Evolutionary conservation across 176 grass and related monocot genomes (phyloP).

Genomic region (Musa troglodytarum): DNA sequence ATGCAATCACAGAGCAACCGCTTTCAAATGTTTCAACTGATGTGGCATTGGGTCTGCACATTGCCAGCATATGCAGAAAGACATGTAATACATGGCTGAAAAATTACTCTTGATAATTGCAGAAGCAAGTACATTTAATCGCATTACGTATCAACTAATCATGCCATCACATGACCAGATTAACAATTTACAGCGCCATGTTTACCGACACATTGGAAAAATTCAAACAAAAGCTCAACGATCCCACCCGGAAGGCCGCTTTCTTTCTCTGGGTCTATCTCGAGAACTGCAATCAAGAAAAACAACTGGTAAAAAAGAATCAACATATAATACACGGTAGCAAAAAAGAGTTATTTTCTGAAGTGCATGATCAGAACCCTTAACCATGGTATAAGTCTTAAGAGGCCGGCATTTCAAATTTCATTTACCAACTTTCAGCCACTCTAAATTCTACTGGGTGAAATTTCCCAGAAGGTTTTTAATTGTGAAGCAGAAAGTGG

Average conservation of each 20-base stretch:
- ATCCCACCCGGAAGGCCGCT: constrained; percentile 83
- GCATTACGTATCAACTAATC: background rate
- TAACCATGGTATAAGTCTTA: background rate
- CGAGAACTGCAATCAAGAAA: constrained; percentile 47
- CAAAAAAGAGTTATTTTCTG: no score
- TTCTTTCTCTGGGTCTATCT: constrained; percentile 67
- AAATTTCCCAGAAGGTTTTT: background rate
- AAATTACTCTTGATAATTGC: no score
- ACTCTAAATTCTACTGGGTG: no score
- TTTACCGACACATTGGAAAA: background rate
- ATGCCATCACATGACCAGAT: background rate
- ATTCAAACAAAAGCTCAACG: constrained; percentile 42
- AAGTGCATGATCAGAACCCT: background rate
- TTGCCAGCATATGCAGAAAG: no score
- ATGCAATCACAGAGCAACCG: no score
- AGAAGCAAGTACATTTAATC: no score
- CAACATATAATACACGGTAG: no score
- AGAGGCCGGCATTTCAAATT: background rate
- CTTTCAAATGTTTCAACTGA: no score
- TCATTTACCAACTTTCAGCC: background rate
- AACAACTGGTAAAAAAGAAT: constrained; percentile 10
- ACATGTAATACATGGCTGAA: no score
- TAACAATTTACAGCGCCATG: background rate
- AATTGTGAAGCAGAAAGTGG: background rate
- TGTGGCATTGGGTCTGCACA: no score